Base-by-base conservation (phyloP, 768 basidiomycete species). In the Pleurotus sapidus region DNA sequence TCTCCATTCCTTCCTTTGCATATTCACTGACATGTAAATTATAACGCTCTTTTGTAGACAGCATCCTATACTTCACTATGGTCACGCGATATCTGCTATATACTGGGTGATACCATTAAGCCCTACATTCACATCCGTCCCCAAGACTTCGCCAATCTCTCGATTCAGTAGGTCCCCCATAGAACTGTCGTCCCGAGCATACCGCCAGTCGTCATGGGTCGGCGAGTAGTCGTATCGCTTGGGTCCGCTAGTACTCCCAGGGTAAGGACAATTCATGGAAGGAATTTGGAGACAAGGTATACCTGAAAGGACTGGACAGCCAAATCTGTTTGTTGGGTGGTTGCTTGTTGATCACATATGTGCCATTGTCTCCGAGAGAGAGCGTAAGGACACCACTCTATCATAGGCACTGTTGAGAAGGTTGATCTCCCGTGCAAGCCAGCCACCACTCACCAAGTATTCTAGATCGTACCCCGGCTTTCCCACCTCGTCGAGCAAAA, bases 311-410 rank as follows among this genome's bases (percentile, higher is more conserved):
- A 7, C 91, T 93, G 3, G 93, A 95, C 17, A 97, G 77, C 95
- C 95, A 97, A 63, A 97, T 96, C 68, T 97, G 95, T 74, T 93
- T 93, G 69, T 97, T 97, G 5, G 95, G 95, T 9, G 95, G 95
- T 68, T 97, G 95, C 77, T 96, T 97, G 73, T 97, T 97, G 72
- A 97, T 88, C 25, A 96, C 95, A 73, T 96, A 97, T 9, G 91
- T 96, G 12, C 93, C 93, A 56, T 86, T 74, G 40, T 78, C 73
- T 27, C 87, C 93, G 14, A 95, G 77, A 49, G 77, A 78, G 45
- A 96, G 81, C 1, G 94, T 97, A 34, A 97, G 70, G 27, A 97
- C 95, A n/a, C 95, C 95, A 64, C 88, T 87, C 95, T 96, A 69
- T 4, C 42, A 17, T 15, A 18, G 25, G 30, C 15, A 30, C 24